Percentiles rank a stretch among this genome's conserved stretches.
These are phyloP conservation scores for Ogataea glucozyma DNA, from an alignment of 805 yeast genomes.

Conservation along the genomic window DNA sequence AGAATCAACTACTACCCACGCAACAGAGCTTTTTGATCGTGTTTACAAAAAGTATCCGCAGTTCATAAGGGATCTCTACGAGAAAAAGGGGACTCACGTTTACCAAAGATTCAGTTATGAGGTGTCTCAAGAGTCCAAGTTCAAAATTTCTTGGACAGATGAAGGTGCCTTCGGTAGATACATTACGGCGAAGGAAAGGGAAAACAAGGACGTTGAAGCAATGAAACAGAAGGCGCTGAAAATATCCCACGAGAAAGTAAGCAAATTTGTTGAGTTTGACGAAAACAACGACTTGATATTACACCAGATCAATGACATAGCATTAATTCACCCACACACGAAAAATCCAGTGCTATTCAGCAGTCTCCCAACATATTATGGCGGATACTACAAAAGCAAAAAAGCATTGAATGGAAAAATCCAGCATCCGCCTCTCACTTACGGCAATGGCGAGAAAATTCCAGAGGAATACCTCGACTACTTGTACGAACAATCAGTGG, in stretches of 20 bases:
- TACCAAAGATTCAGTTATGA: conserved; percentile 11
- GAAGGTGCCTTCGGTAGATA: conserved; percentile 16
- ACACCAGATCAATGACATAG: conserved; percentile 14
- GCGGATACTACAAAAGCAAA: conserved; percentile 14
- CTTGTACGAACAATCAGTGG: conserved; percentile 23
- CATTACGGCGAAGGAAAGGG: conserved; percentile 9
- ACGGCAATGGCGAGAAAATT: conserved; percentile 26
- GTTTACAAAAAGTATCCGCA: conserved; percentile 26
- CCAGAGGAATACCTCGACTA: conserved; percentile 27
- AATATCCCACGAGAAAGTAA: conserved; percentile 13
- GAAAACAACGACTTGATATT: conserved; percentile 14
- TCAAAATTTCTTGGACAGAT: conserved; percentile 18
- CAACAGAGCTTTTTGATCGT: conserved; percentile 26
- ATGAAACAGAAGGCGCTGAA: conserved; percentile 12
- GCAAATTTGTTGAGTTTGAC: conserved; percentile 14
- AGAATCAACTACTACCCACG: conserved; percentile 27
- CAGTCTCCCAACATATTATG: conserved; percentile 27
- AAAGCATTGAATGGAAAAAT: neutral
- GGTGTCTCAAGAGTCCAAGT: conserved; percentile 10
- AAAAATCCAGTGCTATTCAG: conserved; percentile 25
- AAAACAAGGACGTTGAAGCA: conserved; percentile 3
- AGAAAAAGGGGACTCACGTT: conserved; percentile 17
- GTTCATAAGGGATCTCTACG: conserved; percentile 20
- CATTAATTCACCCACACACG: conserved; percentile 11
- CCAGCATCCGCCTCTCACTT: conserved; percentile 16